These are phyloP conservation scores for Pichia phayaonensis DNA, from an alignment of 805 yeast species.

Conservation along the genomic window DNA sequence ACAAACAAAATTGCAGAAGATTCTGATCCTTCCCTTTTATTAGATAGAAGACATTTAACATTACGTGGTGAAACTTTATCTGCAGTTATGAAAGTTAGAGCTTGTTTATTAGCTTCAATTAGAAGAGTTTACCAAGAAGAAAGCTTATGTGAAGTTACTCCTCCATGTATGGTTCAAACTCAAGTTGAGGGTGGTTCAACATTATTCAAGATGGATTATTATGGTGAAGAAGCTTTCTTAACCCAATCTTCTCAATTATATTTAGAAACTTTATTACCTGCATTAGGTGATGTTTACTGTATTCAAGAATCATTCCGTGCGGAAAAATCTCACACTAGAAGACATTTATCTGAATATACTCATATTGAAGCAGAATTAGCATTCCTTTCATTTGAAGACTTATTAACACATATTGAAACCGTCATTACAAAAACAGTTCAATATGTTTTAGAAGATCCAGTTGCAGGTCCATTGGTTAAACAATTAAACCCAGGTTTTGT, in stretches of 20 bases:
- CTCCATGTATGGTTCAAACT: slow-evolving; percentile 99
- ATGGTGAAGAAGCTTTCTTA: slow-evolving; percentile 92
- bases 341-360: slow-evolving; percentile 95
- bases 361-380: slow-evolving; percentile 94
- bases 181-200: slow-evolving; percentile 99
- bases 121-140: slow-evolving; percentile 74
- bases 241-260: slow-evolving; percentile 97
- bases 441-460: slow-evolving; percentile 79
- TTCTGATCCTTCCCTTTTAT: slow-evolving; percentile 85
- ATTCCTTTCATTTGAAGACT: slow-evolving; percentile 79
- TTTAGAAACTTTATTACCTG: slow-evolving; percentile 92
- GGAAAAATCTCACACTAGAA: slow-evolving; percentile 96
- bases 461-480: slow-evolving; percentile 82
- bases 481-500: slow-evolving; percentile 89
- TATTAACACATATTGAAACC: slow-evolving; percentile 77
- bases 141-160: slow-evolving; percentile 83
- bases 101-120: slow-evolving; percentile 61
- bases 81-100: slow-evolving; percentile 92
- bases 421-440: slow-evolving; percentile 62
- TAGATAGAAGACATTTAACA: slow-evolving; percentile 94
- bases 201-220: slow-evolving; percentile 84
- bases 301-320: slow-evolving; percentile 99
- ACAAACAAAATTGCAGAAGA: slow-evolving; percentile 90
- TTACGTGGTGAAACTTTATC: slow-evolving; percentile 92
- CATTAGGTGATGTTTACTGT: slow-evolving; percentile 95